phyloP scores from a whole-genome alignment of 2,329 filamentous ascomycete species.

The Aspergillus ochraceus region DNA sequence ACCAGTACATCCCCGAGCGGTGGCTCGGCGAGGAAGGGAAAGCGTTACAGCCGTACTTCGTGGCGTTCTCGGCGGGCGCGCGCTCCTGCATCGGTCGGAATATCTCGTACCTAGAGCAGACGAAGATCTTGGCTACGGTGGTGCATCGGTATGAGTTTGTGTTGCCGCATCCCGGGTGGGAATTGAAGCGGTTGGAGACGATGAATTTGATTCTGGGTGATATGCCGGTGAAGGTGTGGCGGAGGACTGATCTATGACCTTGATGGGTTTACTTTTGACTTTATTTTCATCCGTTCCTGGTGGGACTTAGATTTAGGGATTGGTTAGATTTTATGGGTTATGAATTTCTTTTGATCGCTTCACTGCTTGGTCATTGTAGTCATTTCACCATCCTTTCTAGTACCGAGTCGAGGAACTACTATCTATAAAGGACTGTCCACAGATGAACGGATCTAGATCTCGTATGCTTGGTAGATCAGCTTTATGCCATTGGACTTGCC shows the following conservation, averaged over 20 bases:
- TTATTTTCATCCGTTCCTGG: neutral
- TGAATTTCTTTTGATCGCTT: neutral
- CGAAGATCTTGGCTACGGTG: conserved; percentile 48
- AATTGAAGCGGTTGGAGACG: conserved; percentile 28
- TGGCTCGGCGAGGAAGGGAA: conserved; percentile 45
- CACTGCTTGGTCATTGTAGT: neutral
- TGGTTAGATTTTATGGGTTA: neutral
- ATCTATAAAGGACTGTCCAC: too few relatives aligned
- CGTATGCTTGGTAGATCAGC: too few relatives aligned
- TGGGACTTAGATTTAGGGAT: neutral
- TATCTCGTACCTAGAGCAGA: conserved; percentile 50
- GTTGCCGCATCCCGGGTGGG: conserved; percentile 25
- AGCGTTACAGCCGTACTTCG: conserved; percentile 39
- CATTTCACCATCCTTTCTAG: neutral
- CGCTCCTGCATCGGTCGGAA: conserved; percentile 45
- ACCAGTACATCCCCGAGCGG: conserved; percentile 43
- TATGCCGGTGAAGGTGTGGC: conserved; percentile 35
- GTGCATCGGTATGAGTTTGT: conserved; percentile 34
- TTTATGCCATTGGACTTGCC: too few relatives aligned
- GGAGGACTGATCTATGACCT: conserved; percentile 6
- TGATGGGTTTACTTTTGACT: neutral
- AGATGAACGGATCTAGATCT: too few relatives aligned
- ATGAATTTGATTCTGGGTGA: conserved; percentile 33
- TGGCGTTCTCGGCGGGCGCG: conserved; percentile 43
- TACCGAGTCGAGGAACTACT: neutral